Evolutionary conservation across 495 filamentous ascomycete species (phyloP).

Genomic region (Tuber indicum): DNA sequence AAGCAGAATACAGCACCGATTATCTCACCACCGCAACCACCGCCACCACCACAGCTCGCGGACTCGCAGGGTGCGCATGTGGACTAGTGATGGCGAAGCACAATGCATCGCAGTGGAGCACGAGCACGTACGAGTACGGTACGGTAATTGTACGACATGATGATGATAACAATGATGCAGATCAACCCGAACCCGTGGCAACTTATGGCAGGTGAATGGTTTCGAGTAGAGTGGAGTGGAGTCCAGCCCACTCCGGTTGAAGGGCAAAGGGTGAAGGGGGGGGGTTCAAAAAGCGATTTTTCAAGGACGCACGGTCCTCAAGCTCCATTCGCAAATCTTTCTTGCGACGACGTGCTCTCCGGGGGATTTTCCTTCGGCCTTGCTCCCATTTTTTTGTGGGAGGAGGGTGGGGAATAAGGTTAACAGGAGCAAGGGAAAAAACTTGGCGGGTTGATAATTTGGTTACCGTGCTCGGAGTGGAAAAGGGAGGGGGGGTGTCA

Average conservation of each 20-base stretch:
- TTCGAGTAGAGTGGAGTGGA: neutral
- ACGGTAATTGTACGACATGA: neutral
- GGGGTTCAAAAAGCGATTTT: slow-evolving; percentile 1
- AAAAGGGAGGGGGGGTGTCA: neutral
- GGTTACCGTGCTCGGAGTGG: neutral
- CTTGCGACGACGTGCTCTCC: neutral
- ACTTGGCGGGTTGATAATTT: neutral
- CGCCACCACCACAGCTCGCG: neutral
- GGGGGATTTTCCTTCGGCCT: neutral
- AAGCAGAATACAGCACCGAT: neutral
- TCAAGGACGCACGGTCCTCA: neutral
- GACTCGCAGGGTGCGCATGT: neutral
- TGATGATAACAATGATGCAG: neutral
- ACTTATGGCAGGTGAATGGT: neutral
- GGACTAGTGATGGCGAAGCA: neutral
- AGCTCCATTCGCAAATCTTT: neutral
- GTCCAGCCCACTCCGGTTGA: neutral
- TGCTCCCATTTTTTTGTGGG: neutral
- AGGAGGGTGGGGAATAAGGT: neutral
- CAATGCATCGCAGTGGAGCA: slow-evolving; percentile 1
- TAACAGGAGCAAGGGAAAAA: neutral
- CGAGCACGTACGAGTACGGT: neutral
- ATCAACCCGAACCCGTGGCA: neutral
- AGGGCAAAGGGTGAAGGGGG: neutral
- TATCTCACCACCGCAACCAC: neutral